Percentiles rank a stretch among this genome's conserved stretches.
Evolutionary conservation across 192 early-diverging fungal genomes (phyloP).

Genomic region (Dissophora globulifera): DNA sequence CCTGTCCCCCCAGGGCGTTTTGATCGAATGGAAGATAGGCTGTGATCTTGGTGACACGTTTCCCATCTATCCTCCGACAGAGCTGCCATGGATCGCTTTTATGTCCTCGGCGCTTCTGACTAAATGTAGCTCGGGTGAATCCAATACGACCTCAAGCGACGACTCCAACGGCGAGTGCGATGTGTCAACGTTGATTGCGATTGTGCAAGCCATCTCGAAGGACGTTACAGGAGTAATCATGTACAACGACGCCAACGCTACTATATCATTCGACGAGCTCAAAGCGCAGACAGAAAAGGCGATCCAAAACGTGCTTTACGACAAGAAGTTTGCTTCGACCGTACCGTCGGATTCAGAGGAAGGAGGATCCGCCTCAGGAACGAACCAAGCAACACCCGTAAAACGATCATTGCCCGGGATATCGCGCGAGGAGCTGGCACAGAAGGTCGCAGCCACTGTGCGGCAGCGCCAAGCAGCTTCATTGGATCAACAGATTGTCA

Average conservation of each 20-base stretch:
- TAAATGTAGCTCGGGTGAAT: no score
- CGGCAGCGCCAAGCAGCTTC: neutral
- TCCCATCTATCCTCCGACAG: conserved; percentile 37
- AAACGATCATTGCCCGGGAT: conserved; percentile 6
- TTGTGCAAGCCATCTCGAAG: conserved; percentile 37
- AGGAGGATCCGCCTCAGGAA: neutral
- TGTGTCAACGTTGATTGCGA: conserved; percentile 22
- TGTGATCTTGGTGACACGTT: conserved; percentile 31
- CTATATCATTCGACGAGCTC: conserved; percentile 25
- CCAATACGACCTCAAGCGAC: neutral
- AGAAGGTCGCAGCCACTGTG: conserved; percentile 7
- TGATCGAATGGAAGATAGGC: conserved; percentile 44
- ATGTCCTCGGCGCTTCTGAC: conserved; percentile 35
- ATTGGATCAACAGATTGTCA: neutral
- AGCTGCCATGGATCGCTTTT: conserved; percentile 45
- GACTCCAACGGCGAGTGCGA: conserved; percentile 3
- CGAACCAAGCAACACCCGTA: neutral
- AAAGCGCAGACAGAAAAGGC: conserved; percentile 25
- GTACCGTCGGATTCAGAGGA: neutral
- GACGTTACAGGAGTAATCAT: conserved; percentile 34
- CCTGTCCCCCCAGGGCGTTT: conserved; percentile 11
- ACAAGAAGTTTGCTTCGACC: neutral
- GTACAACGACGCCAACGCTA: conserved; percentile 17
- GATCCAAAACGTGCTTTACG: conserved; percentile 9
- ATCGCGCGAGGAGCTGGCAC: conserved; percentile 11